phyloP scores from a whole-genome alignment of 345 rosid genomes.

The Physaria fendleri region DNA sequence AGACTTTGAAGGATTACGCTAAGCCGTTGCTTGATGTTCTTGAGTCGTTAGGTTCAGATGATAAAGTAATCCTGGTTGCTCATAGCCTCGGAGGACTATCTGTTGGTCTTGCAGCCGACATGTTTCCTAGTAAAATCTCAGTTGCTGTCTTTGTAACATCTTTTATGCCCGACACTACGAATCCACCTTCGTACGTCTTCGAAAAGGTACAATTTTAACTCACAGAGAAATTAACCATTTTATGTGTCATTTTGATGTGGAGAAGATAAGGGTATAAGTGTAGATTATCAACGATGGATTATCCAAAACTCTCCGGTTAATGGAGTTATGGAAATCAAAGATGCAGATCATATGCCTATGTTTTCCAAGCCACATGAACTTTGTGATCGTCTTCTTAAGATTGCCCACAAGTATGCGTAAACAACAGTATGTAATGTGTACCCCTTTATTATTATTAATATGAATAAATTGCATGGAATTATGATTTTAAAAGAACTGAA shows the following conservation, averaged over 20 bases:
- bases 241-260: background rate
- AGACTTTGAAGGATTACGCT: constrained; percentile 30
- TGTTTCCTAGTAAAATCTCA: constrained; percentile 28
- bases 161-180: constrained; percentile 26
- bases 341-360: constrained; percentile 45
- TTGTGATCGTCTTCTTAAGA: constrained; percentile 15
- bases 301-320: constrained; percentile 26
- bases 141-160: constrained; percentile 24
- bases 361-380: constrained; percentile 38
- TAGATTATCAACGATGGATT: constrained; percentile 33
- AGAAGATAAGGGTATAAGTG: constrained; percentile 21
- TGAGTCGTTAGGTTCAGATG: constrained; percentile 27
- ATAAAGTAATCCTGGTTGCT: constrained; percentile 48
- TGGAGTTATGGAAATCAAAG: constrained; percentile 37
- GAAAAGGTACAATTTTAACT: constrained; percentile 14
- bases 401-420: constrained; percentile 19
- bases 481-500: background rate
- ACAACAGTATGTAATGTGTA: background rate
- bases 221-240: background rate
- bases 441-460: background rate
- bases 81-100: constrained; percentile 59
- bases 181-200: constrained; percentile 23
- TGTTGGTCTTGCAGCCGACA: constrained; percentile 40
- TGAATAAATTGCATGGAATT: background rate
- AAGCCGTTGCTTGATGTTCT: constrained; percentile 45